phyloP scores from a whole-genome alignment of 495 filamentous ascomycete species.

The Viridothelium virens region DNA sequence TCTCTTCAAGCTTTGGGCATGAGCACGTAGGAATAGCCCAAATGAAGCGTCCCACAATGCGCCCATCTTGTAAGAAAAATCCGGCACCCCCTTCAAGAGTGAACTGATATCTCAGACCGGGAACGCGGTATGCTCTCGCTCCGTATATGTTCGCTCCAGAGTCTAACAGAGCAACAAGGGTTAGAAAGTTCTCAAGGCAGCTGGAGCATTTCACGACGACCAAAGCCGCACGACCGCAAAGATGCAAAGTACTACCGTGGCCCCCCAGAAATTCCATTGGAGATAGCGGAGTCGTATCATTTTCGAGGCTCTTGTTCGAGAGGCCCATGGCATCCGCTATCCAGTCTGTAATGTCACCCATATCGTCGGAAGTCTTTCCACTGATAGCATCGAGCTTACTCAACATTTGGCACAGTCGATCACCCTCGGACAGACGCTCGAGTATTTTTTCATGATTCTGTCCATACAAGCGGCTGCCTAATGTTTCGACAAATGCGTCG shows the following conservation, averaged over 20 bases:
- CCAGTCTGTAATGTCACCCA: neutral
- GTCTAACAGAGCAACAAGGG: neutral
- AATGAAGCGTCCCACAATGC: neutral
- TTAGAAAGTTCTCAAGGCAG: neutral
- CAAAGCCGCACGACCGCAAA: neutral
- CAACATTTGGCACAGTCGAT: neutral
- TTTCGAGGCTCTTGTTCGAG: neutral
- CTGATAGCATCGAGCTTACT: neutral
- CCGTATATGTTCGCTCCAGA: neutral
- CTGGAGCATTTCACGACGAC: neutral
- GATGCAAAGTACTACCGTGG: neutral
- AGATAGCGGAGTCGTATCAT: neutral
- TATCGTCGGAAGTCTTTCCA: neutral
- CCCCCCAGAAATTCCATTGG: neutral
- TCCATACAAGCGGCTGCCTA: neutral
- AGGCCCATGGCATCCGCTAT: neutral
- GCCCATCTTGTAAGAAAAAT: neutral
- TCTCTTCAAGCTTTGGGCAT: neutral
- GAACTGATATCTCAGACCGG: neutral
- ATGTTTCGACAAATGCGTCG: neutral
- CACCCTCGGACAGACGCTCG: neutral
- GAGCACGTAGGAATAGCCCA: neutral
- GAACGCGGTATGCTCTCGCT: neutral
- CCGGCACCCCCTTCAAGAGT: neutral
- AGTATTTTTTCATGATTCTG: neutral